Evolutionary conservation across 371 early-diverging fungal genomes (phyloP), one percentile per base, ranked within the genome.

Genomic region (Aphelidium insulamus): DNA sequence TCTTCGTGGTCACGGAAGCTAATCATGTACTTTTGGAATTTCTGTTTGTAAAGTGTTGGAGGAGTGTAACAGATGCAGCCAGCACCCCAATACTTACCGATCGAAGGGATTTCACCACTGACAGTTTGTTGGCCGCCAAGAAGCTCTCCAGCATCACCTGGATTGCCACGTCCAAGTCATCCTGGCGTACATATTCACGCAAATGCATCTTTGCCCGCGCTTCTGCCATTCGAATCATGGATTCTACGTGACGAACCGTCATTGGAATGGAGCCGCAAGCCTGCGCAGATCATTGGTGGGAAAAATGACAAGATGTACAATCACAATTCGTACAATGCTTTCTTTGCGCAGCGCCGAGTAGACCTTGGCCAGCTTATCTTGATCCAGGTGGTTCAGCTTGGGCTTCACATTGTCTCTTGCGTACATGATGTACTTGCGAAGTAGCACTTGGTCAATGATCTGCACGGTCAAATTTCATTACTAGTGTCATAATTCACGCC

Each of bases 241-340:
- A 80, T 55, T 99, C 99, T 34, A 98, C 57, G 59, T 95, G 91
- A 53, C 99, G 84, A 6, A 95, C 97, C 4, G 99, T 99, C 43
- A 98, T 95, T 3, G 98, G 97, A 41, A 98, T 79, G 41, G 81
- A 69, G 10, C 84, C 94, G 36, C 72, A 57, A 7, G 53, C 48
- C 52, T 54, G 32, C 21, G 11, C 6, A 21, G n/a, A 21, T 25
- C 10, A 37, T 40, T n/a, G 21, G n/a, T 34, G 34, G 8, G 19
- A 8, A 36, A 36, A 31, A 34, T 33, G 34, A 5, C 25, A 11
- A 7, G 9, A 27, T 5, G 12, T 11, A 0, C 21, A 40, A 14
- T 11, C 26, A 4, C 11, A 11, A 27, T 20, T 28, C n/a, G n/a
- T n/a, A n/a, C n/a, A n/a, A n/a, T n/a, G n/a, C n/a, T 90, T 52